Base-by-base conservation (phyloP, 139 green algal genomes). In the Deuterostichococcus epilithicus region DNA sequence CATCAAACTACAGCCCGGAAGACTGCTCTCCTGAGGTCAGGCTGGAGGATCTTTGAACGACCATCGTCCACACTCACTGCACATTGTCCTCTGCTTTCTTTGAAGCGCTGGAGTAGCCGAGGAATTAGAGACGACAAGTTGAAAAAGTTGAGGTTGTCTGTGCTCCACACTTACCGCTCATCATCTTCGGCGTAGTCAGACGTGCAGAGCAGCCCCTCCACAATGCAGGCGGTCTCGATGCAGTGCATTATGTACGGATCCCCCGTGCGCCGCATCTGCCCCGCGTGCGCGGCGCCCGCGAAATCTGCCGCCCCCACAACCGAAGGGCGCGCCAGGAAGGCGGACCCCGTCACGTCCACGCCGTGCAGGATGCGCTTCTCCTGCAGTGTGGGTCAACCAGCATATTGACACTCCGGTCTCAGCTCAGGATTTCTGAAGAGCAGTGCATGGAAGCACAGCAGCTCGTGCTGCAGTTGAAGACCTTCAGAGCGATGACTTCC, bases 221-320 rank as follows among this genome's bases (percentile, higher is more conserved):
- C 84, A 39, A 99, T 98, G 37, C 89, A 81, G 37, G 94, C 95
- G 2, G 95, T 95, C 73, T 97, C 90, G 0, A 99, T 87, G 88
- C 93, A 98, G 82, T 99, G 95, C 1, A 76, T 83, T 0, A 98
- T 86, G 76, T 99, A 99, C 0, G 94, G 91, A 78, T 98, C 87
- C 3, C 92, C 89, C 10, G 92, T 97, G 74, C 91, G 92, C 38
- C 95, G 87, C 59, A 79, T 75, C 85, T 97, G 92, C 5, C 89
- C 91, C 37, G 72, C 70, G 79, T 98, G 94, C 1, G 91, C 92
- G 8, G 67, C 42, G 5, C 87, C 91, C 30, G 95, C 95, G 88
- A 97, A 98, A 0, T 90, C 82, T 13, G 89, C 87, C 5, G 95
- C 94, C 30, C 67, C 60, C 60, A 85, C 60, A 33, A 98, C 88